Percentiles rank a stretch among this genome's conserved stretches.
Evolutionary conservation across 805 yeast species (phyloP).

Genomic region (Barnettozyma vustinii): DNA sequence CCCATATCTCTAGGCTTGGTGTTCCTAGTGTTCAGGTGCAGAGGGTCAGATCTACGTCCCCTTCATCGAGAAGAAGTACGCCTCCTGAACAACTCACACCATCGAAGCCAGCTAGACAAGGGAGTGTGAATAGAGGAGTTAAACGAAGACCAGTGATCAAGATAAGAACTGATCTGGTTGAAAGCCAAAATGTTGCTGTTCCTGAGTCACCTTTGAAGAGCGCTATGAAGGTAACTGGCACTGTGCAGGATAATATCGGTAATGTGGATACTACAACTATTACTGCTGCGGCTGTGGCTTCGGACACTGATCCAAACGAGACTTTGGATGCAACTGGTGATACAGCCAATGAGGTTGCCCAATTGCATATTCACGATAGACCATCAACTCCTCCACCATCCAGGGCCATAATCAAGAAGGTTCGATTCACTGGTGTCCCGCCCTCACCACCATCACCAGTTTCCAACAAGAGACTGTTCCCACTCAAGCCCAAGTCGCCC

Average conservation of each 20-base stretch:
- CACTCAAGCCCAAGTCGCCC: conserved; percentile 1
- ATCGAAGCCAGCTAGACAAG: not conserved
- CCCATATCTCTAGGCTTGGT: not conserved
- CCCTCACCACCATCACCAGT: conserved; percentile 14
- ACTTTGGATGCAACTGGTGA: not conserved
- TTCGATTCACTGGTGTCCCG: conserved; percentile 26
- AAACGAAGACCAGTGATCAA: not conserved
- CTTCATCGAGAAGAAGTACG: conserved; percentile 9
- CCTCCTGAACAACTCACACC: not conserved
- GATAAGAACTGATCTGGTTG: not conserved
- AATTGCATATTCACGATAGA: not conserved
- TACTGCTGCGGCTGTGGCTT: not conserved
- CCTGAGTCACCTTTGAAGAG: conserved; percentile 7
- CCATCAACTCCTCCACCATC: not conserved
- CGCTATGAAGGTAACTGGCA: not conserved
- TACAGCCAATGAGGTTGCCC: not conserved
- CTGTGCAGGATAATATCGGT: not conserved
- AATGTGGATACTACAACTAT: not conserved
- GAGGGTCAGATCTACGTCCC: conserved; percentile 12
- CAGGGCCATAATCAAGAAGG: conserved; percentile 18
- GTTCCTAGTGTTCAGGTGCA: not conserved
- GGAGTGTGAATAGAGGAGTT: not conserved
- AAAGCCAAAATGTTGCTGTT: not conserved
- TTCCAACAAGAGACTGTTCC: conserved; percentile 1
- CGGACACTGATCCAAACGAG: not conserved